Conservation (phyloP, 805 yeast species). For the Myxozyma neglecta region DNA sequence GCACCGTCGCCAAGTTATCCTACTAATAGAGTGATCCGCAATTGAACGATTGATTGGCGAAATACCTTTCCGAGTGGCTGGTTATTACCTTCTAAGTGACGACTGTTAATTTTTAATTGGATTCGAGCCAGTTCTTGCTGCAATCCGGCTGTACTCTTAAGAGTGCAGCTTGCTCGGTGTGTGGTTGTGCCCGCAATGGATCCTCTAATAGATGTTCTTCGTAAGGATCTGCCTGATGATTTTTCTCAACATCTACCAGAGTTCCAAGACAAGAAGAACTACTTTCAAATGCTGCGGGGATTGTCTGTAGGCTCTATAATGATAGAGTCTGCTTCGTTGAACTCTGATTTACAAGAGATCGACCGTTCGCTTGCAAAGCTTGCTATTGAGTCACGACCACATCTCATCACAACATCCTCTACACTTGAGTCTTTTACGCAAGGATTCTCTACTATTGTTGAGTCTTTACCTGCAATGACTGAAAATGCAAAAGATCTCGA, state of each 20-base stretch:
- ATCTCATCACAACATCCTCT: constrained; percentile 24
- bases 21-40: too few relatives aligned
- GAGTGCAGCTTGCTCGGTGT: neutral
- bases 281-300: constrained; percentile 34
- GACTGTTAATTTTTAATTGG: too few relatives aligned
- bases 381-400: constrained; percentile 25
- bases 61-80: too few relatives aligned
- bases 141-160: neutral
- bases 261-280: constrained; percentile 6
- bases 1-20: too few relatives aligned
- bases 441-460: constrained; percentile 32
- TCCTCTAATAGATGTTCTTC: neutral
- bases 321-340: constrained; percentile 26
- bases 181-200: neutral
- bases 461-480: constrained; percentile 24
- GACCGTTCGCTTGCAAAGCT: constrained; percentile 28
- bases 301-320: constrained; percentile 30
- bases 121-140: neutral
- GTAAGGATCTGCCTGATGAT: neutral
- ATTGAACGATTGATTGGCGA: too few relatives aligned
- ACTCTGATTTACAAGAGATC: constrained; percentile 26
- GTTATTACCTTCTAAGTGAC: too few relatives aligned
- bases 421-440: constrained; percentile 30
- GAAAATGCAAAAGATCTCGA: constrained; percentile 13
- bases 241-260: neutral